Evolutionary conservation across 2,329 filamentous ascomycete genomes (phyloP).

Genomic region (Hypoxylon sp.): DNA sequence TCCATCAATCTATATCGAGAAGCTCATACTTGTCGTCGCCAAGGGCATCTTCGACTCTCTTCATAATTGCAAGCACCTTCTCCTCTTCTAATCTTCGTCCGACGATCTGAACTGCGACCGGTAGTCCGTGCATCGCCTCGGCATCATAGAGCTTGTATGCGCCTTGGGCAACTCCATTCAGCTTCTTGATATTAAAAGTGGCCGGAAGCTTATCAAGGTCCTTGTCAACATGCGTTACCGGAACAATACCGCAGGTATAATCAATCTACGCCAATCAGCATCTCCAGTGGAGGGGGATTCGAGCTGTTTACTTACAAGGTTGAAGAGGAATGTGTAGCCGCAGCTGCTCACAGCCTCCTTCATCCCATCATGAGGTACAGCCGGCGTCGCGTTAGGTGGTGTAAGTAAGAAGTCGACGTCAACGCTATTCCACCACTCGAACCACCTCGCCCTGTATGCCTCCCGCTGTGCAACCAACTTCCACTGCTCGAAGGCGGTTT

Average conservation of each 20-base stretch:
- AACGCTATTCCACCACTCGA: slow-evolving; percentile 83
- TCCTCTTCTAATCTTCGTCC: slow-evolving; percentile 86
- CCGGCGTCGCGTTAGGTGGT: slow-evolving; percentile 90
- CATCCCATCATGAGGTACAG: slow-evolving; percentile 89
- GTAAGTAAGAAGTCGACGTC: slow-evolving; percentile 83
- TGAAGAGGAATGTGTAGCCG: slow-evolving; percentile 94
- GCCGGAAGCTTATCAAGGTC: slow-evolving; percentile 73
- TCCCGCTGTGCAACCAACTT: slow-evolving; percentile 82
- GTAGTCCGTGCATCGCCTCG: slow-evolving; percentile 84
- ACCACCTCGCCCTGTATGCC: slow-evolving; percentile 81
- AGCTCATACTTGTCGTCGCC: slow-evolving; percentile 67
- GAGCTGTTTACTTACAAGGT: slow-evolving; percentile 69
- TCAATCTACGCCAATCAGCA: slow-evolving; percentile 70
- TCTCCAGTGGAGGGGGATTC: neutral
- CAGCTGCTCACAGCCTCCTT: slow-evolving; percentile 85
- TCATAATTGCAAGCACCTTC: slow-evolving; percentile 86
- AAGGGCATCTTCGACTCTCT: slow-evolving; percentile 79
- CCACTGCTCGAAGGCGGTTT: slow-evolving; percentile 85
- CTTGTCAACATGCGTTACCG: slow-evolving; percentile 86
- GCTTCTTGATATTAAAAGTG: slow-evolving; percentile 69
- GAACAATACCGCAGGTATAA: slow-evolving; percentile 85
- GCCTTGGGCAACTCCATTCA: slow-evolving; percentile 84
- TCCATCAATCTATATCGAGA: slow-evolving; percentile 60
- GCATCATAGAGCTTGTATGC: slow-evolving; percentile 91
- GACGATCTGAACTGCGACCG: slow-evolving; percentile 87